Evolutionary conservation across 257 asterid genomes (phyloP).

Genomic region (Solanum pennellii): DNA sequence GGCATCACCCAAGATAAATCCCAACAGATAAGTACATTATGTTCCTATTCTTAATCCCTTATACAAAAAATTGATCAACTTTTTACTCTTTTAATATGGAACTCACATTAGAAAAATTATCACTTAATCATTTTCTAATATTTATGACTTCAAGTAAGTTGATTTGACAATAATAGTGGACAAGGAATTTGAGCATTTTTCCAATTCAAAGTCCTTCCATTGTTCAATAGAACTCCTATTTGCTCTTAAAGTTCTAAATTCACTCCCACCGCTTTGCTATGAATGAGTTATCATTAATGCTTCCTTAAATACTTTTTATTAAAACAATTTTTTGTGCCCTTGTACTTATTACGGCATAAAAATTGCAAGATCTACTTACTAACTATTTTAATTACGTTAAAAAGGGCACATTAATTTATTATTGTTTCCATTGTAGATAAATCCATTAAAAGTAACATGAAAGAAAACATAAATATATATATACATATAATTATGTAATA

Average conservation of each 20-base stretch:
- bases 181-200: not conserved
- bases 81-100: not conserved
- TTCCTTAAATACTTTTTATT: not conserved
- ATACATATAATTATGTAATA: not conserved
- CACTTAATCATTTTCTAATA: not conserved
- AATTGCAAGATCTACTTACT: not conserved
- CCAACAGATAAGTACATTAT: not conserved
- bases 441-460: not conserved
- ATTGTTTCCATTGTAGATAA: not conserved
- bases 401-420: not conserved
- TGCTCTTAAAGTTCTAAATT: not conserved
- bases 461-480: not conserved
- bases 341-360: not conserved
- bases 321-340: not conserved
- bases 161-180: not conserved
- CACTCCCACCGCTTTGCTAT: not conserved
- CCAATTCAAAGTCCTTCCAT: not conserved
- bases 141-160: not conserved
- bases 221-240: not conserved
- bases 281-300: not conserved
- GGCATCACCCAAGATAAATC: not conserved
- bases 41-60: not conserved
- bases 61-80: not conserved
- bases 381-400: not conserved
- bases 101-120: not conserved